Conservation (phyloP, 2,329 filamentous ascomycete genomes). For the Claviceps fusiformis region DNA sequence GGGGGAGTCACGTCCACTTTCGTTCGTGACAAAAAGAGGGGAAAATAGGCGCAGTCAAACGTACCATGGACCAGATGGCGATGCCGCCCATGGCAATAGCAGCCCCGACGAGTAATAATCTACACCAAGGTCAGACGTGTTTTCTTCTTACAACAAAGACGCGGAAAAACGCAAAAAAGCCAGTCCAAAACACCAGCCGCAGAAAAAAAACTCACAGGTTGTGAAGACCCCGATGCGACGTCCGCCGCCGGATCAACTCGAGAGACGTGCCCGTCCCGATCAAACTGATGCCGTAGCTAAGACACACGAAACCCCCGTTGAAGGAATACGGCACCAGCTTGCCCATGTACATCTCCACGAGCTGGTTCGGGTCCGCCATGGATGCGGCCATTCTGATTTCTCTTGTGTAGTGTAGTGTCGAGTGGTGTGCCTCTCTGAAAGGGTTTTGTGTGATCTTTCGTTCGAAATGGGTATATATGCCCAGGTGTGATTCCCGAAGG, state of each 20-base stretch:
- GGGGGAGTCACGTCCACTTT: no score
- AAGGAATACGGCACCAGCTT: constrained; percentile 35
- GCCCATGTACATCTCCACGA: constrained; percentile 28
- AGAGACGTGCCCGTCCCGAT: constrained; percentile 68
- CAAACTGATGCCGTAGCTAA: constrained; percentile 65
- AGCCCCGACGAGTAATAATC: constrained; percentile 48
- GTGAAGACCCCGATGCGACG: constrained; percentile 51
- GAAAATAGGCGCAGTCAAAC: constrained; percentile 4
- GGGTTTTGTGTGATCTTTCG: no score
- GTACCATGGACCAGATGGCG: constrained; percentile 58
- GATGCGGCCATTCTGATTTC: constrained; percentile 3
- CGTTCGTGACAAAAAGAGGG: no score
- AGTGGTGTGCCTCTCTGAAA: no score
- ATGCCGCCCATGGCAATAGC: constrained; percentile 62
- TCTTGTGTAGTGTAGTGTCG: no score
- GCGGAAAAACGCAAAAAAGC: no score
- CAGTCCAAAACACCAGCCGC: no score
- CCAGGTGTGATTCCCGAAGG: no score
- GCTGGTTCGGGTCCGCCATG: constrained; percentile 9
- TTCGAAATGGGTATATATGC: no score
- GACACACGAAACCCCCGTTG: constrained; percentile 48
- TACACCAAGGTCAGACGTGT: constrained; percentile 14
- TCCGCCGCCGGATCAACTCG: constrained; percentile 67
- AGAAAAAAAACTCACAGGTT: constrained; percentile 45
- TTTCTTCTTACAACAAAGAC: no score